Evolutionary conservation across 768 basidiomycete genomes (phyloP), one percentile per base, ranked within the genome.

Genomic region (Daedalea quercina): DNA sequence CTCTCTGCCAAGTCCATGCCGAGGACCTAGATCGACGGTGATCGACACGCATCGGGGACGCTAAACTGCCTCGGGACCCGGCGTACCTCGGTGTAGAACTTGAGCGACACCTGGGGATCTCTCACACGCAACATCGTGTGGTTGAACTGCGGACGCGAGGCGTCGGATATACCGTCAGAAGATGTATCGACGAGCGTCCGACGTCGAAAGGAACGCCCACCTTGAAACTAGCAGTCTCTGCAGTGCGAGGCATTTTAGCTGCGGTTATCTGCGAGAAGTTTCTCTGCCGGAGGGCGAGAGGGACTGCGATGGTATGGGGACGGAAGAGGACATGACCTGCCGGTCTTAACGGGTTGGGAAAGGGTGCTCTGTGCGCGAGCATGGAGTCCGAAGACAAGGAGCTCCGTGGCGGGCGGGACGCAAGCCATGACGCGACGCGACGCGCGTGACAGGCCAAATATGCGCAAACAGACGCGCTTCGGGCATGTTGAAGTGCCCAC

Each of bases 41-140:
- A 44, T 37, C 28, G 42, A 33, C 43, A 34, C 50, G 37, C 31
- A 23, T 47, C 23, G 17, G 40, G 9, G 37, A 19, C 23, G 13
- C 15, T 41, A 2, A n/a, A 28, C 34, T 35, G 34, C 15, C 4
- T 28, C 8, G 13, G 6, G n/a, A 44, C 17, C 4, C 20, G 41
- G 60, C 76, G 60, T 50, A 82, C 86, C 40, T 90, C 79, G 52
- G 77, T 76, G 71, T 95, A 95, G 70, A 93, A 97, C 20, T 76
- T 72, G 55, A 95, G 65, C 17, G 91, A 94, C 43, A 70, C 75
- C 59, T 91, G 82, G 8, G 92, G 86, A 65, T 95, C 91, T 73
- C 85, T 94, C 66, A 95, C 76, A 60, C 93, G 80, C 61, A 94
- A 67, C 91, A 91, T 92, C 19, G 87, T 89, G 68, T 93, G 90